Evolutionary conservation across 257 asterid genomes (phyloP), one percentile per base, ranked within the genome.

Genomic region (Voacanga thouarsii): DNA sequence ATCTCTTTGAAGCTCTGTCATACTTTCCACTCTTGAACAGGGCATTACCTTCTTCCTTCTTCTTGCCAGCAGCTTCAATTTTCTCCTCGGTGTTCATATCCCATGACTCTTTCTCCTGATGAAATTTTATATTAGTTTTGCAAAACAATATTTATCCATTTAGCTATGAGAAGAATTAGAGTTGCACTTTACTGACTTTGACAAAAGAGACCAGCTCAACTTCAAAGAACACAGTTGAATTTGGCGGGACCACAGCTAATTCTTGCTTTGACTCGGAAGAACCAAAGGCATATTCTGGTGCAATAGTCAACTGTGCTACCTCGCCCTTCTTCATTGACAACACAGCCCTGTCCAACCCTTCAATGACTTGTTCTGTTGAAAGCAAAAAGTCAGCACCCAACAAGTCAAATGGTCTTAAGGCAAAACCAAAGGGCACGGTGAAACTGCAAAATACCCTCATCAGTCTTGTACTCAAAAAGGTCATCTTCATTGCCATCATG

Each of bases 381-480:
- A 24, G 12, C 8, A 66, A 37, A 19, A 74, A 15, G 50, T 49
- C 59, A 75, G 16, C 51, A 74, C 24, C 37, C 16, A 39, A 33
- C 44, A 53, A 10, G n/a, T 12, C 3, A 0, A 43, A 14, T 18
- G 14, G 30, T n/a, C 37, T 33, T 6, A 51, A 45, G 26, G 3
- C 68, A 43, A 37, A 51, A 21, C n/a, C 30, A 74, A 16, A 37
- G 12, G 2, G 11, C 6, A 14, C 49, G 69, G 72, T 1, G 1
- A 9, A 41, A 39, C 3, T 6, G 41, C 45, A 80, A 44, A 30
- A 2, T 78, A 89, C 92, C 94, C 74, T 88, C 94, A 70, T 89
- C 92, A 0, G 86, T 85, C 75, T 79, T 88, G 59, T 88, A 89
- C 81, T 87, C 90, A 30, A 84, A 81, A 45, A 86, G 92, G 33